Conservation (phyloP, 2,329 filamentous ascomycete species). For the Chaetomiaceae sp. region DNA sequence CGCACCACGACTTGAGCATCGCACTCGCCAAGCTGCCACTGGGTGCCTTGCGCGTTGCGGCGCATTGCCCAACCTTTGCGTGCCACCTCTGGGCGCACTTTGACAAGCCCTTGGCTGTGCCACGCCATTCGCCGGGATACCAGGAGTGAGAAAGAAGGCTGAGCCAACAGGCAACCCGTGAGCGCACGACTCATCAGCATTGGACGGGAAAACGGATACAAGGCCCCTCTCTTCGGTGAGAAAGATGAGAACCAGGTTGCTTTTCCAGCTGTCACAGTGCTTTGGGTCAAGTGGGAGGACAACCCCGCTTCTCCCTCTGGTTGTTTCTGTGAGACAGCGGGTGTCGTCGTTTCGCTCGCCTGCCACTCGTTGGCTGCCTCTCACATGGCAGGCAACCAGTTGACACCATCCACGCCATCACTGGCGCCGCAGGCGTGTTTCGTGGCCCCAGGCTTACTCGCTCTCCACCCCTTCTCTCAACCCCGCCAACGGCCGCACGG, state of each 20-base stretch:
- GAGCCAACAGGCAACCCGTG: constrained; percentile 16
- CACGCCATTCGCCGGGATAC: constrained; percentile 11
- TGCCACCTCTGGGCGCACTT: neutral
- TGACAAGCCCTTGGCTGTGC: constrained; percentile 1
- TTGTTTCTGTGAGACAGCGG: neutral
- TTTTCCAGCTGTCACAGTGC: constrained; percentile 4
- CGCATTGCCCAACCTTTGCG: constrained; percentile 3
- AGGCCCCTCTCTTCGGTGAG: constrained; percentile 11
- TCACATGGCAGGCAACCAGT: neutral
- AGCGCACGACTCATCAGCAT: constrained; percentile 7
- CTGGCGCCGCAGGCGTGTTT: constrained; percentile 13
- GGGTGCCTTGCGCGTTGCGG: neutral
- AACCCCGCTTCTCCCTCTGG: too few relatives aligned
- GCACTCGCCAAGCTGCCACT: neutral
- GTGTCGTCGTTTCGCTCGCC: neutral
- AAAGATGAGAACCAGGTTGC: neutral
- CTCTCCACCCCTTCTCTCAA: too few relatives aligned
- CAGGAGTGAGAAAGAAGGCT: constrained; percentile 10
- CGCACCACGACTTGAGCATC: constrained; percentile 1
- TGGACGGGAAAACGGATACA: neutral
- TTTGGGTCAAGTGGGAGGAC: neutral
- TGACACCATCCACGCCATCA: constrained; percentile 18
- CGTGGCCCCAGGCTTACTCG: neutral
- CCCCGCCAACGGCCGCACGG: too few relatives aligned
- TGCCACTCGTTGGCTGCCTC: neutral